Percentiles rank a stretch among this genome's conserved stretches.
phyloP scores from a whole-genome alignment of 139 green algal species.

The Zygnema circumcarinatum region DNA sequence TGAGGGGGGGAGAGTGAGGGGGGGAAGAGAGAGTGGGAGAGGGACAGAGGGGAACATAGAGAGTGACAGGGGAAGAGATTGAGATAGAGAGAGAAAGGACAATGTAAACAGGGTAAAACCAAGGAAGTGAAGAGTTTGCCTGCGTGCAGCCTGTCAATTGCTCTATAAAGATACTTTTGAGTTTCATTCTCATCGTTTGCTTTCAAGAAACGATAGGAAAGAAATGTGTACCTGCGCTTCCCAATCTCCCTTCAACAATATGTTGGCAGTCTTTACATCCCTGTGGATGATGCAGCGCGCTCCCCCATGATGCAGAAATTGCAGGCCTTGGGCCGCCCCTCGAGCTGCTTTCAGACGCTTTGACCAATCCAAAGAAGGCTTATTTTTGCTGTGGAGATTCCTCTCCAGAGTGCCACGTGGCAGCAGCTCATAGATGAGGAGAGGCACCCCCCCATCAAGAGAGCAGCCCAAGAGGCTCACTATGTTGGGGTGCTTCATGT shows the following conservation, averaged over 20 bases:
- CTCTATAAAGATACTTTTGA: neutral
- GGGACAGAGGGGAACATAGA: neutral
- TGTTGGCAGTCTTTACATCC: slow-evolving; percentile 61
- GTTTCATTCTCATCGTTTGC: neutral
- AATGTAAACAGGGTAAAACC: neutral
- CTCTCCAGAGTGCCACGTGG: slow-evolving; percentile 24
- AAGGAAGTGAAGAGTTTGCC: neutral
- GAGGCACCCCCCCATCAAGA: slow-evolving; percentile 9
- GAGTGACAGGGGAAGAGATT: neutral
- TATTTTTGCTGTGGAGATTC: slow-evolving; percentile 12
- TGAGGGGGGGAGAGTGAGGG: neutral
- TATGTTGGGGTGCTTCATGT: slow-evolving; percentile 35
- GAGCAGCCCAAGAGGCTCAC: slow-evolving; percentile 49
- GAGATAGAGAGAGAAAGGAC: too few relatives aligned
- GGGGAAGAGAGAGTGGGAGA: neutral
- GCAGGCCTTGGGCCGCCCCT: slow-evolving; percentile 24
- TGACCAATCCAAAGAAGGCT: slow-evolving; percentile 17
- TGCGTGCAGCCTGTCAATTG: neutral
- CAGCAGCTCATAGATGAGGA: slow-evolving; percentile 57
- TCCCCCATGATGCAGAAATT: slow-evolving; percentile 58
- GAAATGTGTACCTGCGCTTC: slow-evolving; percentile 29
- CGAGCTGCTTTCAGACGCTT: neutral
- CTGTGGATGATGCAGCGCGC: slow-evolving; percentile 48
- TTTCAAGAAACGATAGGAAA: neutral
- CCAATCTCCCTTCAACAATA: slow-evolving; percentile 30